Evolutionary conservation across 108 stramenopile species (phyloP).

Genomic region (Pseudonitzschia multistriata): DNA sequence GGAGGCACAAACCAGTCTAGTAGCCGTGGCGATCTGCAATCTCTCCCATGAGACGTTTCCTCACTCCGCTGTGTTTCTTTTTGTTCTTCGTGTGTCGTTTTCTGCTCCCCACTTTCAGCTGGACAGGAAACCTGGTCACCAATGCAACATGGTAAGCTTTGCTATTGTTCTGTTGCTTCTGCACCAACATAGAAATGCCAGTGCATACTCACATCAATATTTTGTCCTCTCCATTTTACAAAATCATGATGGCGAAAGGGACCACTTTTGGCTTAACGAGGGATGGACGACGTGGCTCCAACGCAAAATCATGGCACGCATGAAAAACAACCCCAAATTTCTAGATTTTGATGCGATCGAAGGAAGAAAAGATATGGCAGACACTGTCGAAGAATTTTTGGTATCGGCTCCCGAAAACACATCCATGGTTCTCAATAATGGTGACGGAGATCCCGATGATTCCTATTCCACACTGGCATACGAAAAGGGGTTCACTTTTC

Average conservation of each 20-base stretch:
- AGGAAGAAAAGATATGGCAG: constrained; percentile 64
- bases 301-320: constrained; percentile 91
- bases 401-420: constrained; percentile 53
- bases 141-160: constrained; percentile 72
- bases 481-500: constrained; percentile 85
- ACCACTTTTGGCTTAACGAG: constrained; percentile 97
- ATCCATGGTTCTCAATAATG: constrained; percentile 70
- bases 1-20: background rate
- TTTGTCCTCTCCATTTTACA: background rate
- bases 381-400: constrained; percentile 56
- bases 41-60: background rate
- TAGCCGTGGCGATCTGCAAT: background rate
- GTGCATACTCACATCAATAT: constrained; percentile 20
- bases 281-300: constrained; percentile 98
- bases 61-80: constrained; percentile 19
- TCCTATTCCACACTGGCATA: constrained; percentile 87
- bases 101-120: constrained; percentile 19
- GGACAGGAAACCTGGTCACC: constrained; percentile 97
- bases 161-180: background rate
- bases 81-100: constrained; percentile 47
- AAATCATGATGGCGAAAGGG: constrained; percentile 9
- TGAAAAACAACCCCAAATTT: constrained; percentile 60
- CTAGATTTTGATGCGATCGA: constrained; percentile 88
- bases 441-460: constrained; percentile 95
- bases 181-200: background rate